These are phyloP conservation scores for Peronospora destructor DNA, from an alignment of 352 stramenopile genomes.

Conservation along the genomic window DNA sequence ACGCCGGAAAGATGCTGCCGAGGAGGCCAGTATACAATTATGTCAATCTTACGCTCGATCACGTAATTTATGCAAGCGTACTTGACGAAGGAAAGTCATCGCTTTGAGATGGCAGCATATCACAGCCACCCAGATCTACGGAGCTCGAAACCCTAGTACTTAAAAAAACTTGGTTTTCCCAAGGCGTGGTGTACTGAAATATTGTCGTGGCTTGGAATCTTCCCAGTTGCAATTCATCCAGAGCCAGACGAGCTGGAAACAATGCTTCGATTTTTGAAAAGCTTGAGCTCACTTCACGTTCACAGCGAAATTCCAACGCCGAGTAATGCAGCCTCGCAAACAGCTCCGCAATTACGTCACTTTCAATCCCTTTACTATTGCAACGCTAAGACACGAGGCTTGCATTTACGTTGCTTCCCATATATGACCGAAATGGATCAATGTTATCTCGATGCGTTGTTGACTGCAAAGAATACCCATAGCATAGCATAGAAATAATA, in stretches of 20 bases:
- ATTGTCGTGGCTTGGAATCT: not conserved
- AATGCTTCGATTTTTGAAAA: constrained; percentile 48
- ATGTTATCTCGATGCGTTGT: not conserved
- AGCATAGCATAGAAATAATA: constrained; percentile 27
- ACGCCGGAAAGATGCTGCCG: not conserved
- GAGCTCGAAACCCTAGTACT: too few species aligned
- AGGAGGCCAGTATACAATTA: constrained; percentile 19
- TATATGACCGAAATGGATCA: constrained; percentile 12
- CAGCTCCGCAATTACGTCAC: constrained; percentile 50
- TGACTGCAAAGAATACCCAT: not conserved
- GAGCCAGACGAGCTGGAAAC: constrained; percentile 44
- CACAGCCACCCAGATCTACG: too few species aligned
- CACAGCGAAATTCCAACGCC: too few species aligned
- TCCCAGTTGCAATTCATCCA: constrained; percentile 24
- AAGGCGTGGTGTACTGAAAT: constrained; percentile 5
- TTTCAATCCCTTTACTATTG: constrained; percentile 61
- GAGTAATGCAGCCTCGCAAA: too few species aligned
- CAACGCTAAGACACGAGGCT: constrained; percentile 24
- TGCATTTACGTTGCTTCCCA: constrained; percentile 10
- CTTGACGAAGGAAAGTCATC: constrained; percentile 27
- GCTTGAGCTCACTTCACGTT: too few species aligned
- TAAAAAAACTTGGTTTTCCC: constrained; percentile 40
- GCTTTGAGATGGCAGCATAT: too few species aligned
- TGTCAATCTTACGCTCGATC: constrained; percentile 32
- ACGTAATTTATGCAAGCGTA: constrained; percentile 40